These are phyloP conservation scores for Amesomyces nigricolor DNA, from an alignment of 2,329 filamentous ascomycete genomes.

Conservation along the genomic window DNA sequence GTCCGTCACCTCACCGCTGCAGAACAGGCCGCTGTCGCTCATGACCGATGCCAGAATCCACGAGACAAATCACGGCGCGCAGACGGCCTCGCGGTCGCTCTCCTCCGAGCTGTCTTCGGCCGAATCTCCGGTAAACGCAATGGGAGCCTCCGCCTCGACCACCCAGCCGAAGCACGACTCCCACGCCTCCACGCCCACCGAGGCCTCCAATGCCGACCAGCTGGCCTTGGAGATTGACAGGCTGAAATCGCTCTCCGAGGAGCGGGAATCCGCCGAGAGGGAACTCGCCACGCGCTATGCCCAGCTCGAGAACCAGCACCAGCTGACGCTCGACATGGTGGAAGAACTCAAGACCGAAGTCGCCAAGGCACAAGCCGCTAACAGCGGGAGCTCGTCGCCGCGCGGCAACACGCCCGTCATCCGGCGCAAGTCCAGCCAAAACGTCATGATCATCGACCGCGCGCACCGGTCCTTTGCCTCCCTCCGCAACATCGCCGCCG, in stretches of 20 bases:
- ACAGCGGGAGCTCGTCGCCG: slow-evolving; percentile 53
- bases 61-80: slow-evolving; percentile 61
- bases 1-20: slow-evolving; percentile 45
- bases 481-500: slow-evolving; percentile 78
- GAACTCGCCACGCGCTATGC: slow-evolving; percentile 72
- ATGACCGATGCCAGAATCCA: slow-evolving; percentile 70
- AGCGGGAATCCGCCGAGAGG: slow-evolving; percentile 71
- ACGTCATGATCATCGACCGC: slow-evolving; percentile 78
- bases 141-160: slow-evolving; percentile 52
- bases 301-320: slow-evolving; percentile 77
- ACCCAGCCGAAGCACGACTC: slow-evolving; percentile 40
- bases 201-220: slow-evolving; percentile 11
- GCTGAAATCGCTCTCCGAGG: slow-evolving; percentile 62
- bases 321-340: slow-evolving; percentile 74
- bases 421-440: slow-evolving; percentile 88
- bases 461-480: slow-evolving; percentile 88
- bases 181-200: slow-evolving; percentile 7
- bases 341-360: slow-evolving; percentile 88
- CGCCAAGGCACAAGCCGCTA: slow-evolving; percentile 61
- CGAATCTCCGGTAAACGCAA: slow-evolving; percentile 63
- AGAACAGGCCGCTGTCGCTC: slow-evolving; percentile 70
- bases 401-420: slow-evolving; percentile 70
- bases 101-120: slow-evolving; percentile 90
- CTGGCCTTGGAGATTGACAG: slow-evolving; percentile 62
- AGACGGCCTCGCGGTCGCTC: slow-evolving; percentile 77